phyloP scores from a whole-genome alignment of 2,329 filamentous ascomycete genomes.

The Paraconiothyrium brasiliense region DNA sequence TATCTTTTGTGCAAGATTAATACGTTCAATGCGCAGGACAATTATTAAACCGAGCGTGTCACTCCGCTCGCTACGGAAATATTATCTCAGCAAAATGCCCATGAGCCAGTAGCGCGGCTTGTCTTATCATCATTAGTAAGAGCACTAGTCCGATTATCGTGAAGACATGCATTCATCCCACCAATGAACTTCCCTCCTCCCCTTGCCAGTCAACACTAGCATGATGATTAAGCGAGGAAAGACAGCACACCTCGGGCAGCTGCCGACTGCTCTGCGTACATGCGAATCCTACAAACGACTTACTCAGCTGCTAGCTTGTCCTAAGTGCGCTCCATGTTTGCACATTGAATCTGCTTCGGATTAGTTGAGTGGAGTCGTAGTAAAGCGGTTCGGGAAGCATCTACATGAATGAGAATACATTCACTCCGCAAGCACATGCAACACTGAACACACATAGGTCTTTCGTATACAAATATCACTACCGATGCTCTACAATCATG shows the following conservation, averaged over 20 bases:
- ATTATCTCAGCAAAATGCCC: background rate
- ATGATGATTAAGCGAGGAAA: background rate
- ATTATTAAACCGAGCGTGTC: background rate
- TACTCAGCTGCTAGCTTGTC: background rate
- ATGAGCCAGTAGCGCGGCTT: background rate
- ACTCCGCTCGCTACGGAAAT: slow-evolving; percentile 1
- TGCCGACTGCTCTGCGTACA: background rate
- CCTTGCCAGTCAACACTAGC: background rate
- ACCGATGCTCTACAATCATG: background rate
- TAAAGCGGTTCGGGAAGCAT: too few relatives aligned
- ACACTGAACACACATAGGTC: background rate
- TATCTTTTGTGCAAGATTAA: too few relatives aligned
- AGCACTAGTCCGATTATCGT: background rate
- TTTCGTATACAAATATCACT: background rate
- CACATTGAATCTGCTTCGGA: background rate
- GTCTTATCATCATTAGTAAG: background rate
- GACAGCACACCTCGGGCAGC: background rate
- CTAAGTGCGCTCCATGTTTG: background rate
- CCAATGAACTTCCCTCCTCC: background rate
- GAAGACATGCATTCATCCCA: background rate
- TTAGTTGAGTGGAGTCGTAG: background rate
- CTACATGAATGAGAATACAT: too few relatives aligned
- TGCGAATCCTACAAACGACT: background rate
- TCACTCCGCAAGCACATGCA: background rate
- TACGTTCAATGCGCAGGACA: background rate